These are phyloP conservation scores for Starmerella asiatica DNA, from an alignment of 805 yeast species.

Conservation along the genomic window DNA sequence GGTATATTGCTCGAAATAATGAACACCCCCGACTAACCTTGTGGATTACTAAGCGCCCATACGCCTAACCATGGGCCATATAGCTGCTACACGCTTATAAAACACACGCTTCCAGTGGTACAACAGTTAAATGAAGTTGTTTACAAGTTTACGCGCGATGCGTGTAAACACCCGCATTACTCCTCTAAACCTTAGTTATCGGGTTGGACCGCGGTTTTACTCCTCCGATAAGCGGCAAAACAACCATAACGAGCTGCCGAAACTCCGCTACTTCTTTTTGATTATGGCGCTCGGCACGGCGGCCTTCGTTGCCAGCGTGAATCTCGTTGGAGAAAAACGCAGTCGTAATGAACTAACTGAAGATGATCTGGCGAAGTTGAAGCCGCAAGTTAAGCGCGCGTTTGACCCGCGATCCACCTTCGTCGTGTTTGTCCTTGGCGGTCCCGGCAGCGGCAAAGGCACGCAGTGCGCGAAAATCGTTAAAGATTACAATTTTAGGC, in stretches of 20 bases:
- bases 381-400: slow-evolving; percentile 29
- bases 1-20: too few species aligned
- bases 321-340: slow-evolving; percentile 19
- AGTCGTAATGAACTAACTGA: slow-evolving; percentile 24
- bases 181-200: too few species aligned
- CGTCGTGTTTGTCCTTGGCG: slow-evolving; percentile 85
- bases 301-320: slow-evolving; percentile 24
- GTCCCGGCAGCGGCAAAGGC: slow-evolving; percentile 97
- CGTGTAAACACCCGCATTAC: not conserved
- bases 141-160: too few species aligned
- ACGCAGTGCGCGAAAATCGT: slow-evolving; percentile 88
- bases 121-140: too few species aligned
- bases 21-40: too few species aligned
- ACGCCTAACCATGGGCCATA: not conserved
- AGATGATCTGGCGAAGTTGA: slow-evolving; percentile 28
- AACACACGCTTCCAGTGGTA: too few species aligned
- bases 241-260: slow-evolving; percentile 21
- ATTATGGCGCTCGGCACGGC: slow-evolving; percentile 26
- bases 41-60: too few species aligned
- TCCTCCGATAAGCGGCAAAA: not conserved
- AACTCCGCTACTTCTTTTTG: slow-evolving; percentile 24
- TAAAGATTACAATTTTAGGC: slow-evolving; percentile 65
- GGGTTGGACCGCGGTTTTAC: not conserved
- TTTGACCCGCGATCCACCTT: slow-evolving; percentile 55
- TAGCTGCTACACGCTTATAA: too few species aligned